Conservation (phyloP, 2,329 filamentous ascomycete genomes). For the Cladobotryum protrusum region DNA sequence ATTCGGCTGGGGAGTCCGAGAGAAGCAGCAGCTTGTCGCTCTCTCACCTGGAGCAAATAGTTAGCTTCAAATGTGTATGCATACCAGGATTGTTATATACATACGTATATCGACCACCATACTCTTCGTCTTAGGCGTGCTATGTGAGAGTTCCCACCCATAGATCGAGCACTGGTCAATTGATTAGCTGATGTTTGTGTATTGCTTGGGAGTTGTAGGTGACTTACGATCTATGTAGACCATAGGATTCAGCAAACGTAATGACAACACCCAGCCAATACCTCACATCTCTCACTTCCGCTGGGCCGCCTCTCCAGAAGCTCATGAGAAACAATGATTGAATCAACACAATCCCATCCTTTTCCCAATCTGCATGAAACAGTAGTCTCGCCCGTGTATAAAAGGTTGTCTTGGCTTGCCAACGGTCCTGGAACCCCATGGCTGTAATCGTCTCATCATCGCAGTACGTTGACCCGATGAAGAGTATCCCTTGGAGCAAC, state of each 20-base stretch:
- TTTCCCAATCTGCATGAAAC: slow-evolving; percentile 48
- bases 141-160: slow-evolving; percentile 20
- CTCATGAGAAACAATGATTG: slow-evolving; percentile 49
- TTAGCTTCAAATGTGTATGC: slow-evolving; percentile 2
- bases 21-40: slow-evolving; percentile 31
- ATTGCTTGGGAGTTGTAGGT: not conserved
- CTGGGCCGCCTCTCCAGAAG: slow-evolving; percentile 47
- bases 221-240: slow-evolving; percentile 35
- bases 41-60: slow-evolving; percentile 23
- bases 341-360: slow-evolving; percentile 42
- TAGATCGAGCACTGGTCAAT: slow-evolving; percentile 20
- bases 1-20: slow-evolving; percentile 32
- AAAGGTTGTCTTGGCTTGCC: slow-evolving; percentile 43
- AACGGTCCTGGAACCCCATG: slow-evolving; percentile 42
- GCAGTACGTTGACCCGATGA: slow-evolving; percentile 49
- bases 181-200: not conserved
- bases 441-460: slow-evolving; percentile 37
- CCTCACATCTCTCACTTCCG: slow-evolving; percentile 41
- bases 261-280: slow-evolving; percentile 48
- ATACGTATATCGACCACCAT: slow-evolving; percentile 50
- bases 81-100: slow-evolving; percentile 12
- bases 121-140: slow-evolving; percentile 38
- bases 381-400: slow-evolving; percentile 46
- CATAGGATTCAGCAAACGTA: slow-evolving; percentile 44
- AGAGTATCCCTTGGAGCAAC: slow-evolving; percentile 47